phyloP scores from a whole-genome alignment of 2,329 filamentous ascomycete genomes.

The Thielaviopsis populi region DNA sequence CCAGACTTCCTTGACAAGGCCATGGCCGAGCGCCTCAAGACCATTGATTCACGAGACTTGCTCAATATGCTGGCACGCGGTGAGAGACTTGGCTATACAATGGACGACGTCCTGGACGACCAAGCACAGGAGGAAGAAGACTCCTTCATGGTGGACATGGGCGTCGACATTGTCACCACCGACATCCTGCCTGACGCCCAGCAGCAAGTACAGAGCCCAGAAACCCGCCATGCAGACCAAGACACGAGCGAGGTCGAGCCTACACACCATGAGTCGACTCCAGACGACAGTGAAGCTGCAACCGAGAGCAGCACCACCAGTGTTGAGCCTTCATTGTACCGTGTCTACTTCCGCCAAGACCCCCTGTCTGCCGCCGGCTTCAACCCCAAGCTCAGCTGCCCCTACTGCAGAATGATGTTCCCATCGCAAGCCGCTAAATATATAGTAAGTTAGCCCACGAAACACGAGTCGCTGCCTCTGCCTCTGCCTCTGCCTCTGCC shows the following conservation, averaged over 20 bases:
- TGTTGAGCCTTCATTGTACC: neutral
- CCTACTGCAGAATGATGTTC: slow-evolving; percentile 19
- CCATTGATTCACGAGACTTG: slow-evolving; percentile 38
- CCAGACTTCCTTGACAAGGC: slow-evolving; percentile 35
- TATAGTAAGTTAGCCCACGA: slow-evolving; percentile 15
- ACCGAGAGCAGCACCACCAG: neutral
- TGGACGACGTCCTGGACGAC: slow-evolving; percentile 13
- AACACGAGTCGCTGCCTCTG: no score
- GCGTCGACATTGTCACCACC: slow-evolving; percentile 9
- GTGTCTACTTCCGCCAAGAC: neutral
- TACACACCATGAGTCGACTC: no score
- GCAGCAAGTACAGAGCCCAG: neutral
- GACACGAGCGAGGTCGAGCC: neutral
- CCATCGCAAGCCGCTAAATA: neutral
- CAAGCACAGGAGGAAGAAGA: slow-evolving; percentile 32
- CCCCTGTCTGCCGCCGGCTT: neutral
- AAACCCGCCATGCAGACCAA: neutral
- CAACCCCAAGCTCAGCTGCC: slow-evolving; percentile 9
- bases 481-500: neutral
- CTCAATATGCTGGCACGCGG: slow-evolving; percentile 42
- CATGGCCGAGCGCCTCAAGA: slow-evolving; percentile 36
- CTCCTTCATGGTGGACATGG: slow-evolving; percentile 21
- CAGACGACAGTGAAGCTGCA: neutral
- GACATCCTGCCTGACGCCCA: neutral
- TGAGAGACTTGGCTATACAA: slow-evolving; percentile 38